Evolutionary conservation across 2,329 filamentous ascomycete genomes (phyloP), one percentile per base, ranked within the genome.

Genomic region (Fusarium sp.): DNA sequence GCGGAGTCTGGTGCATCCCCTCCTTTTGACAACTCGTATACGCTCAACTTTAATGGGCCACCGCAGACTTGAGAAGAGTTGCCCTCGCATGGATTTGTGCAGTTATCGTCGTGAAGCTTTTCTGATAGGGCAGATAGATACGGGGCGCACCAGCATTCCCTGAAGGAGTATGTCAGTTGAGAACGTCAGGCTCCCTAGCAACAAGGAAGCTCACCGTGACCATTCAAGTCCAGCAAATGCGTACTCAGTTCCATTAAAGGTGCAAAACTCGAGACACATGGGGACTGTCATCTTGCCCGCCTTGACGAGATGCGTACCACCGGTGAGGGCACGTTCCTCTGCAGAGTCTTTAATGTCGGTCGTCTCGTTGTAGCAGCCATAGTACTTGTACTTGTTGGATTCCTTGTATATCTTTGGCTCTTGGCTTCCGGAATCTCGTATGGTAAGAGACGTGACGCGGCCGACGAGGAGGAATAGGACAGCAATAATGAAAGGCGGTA

Each of bases 351-450:
- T 65, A 13, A 85, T 73, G 38, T 79, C 78, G n/a, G 80, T 83
- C 2, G 86, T 87, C 74, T 89, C 87, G 70, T 87, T 86, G 78
- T 79, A 88, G 79, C 87, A 89, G 61, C 87, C 87, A n/a, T 77
- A 74, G 76, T 88, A 88, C 14, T 59, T 67, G 77, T 87, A 88
- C 46, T 72, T 75, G 29, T 71, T 67, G 6, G 78, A 77, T 38
- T 72, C 73, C 53, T 75, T 75, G 75, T 80, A 83, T 69, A 82
- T 75, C 4, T 64, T 72, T 29, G 76, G 46, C 2, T 34, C 20
- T 38, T 31, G 6, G 7, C 13, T 69, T 3, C 42, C 69, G 18
- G 62, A 55, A 23, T 61, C 61, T 49, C 70, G 50, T 10, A 72
- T 69, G 6, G 67, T 14, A 16, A 69, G 68, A n/a, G 74, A 56